Evolutionary conservation across 2,329 filamentous ascomycete genomes (phyloP).

Genomic region (Verticillium isaacii): DNA sequence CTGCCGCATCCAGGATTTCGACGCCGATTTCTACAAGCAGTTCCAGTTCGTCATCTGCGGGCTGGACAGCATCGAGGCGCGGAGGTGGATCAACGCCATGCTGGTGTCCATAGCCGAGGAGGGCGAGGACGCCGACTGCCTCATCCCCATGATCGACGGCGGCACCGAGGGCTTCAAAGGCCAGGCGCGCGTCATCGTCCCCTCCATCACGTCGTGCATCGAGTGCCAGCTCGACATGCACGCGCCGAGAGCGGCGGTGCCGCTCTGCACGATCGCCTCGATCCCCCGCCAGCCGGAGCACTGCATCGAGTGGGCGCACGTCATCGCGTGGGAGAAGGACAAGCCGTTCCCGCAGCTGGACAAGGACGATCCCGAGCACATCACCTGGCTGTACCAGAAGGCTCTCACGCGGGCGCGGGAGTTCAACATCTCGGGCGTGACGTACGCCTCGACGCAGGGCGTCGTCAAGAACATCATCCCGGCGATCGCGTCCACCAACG

Average conservation of each 20-base stretch:
- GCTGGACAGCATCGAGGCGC: constrained; percentile 91
- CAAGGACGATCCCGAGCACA: constrained; percentile 94
- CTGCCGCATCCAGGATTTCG: constrained; percentile 93
- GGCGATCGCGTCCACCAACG: constrained; percentile 95
- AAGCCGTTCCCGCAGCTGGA: constrained; percentile 81
- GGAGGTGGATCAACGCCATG: constrained; percentile 97
- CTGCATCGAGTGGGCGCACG: constrained; percentile 97
- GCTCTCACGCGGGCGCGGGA: constrained; percentile 76
- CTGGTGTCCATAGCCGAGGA: constrained; percentile 85
- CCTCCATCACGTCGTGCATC: constrained; percentile 90
- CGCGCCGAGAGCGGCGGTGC: constrained; percentile 92
- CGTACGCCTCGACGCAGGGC: constrained; percentile 92
- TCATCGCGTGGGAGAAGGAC: constrained; percentile 92
- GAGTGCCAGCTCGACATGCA: constrained; percentile 99
- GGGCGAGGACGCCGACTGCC: constrained; percentile 67
- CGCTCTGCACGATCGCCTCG: constrained; percentile 91
- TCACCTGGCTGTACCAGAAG: constrained; percentile 92
- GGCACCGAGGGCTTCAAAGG: constrained; percentile 99
- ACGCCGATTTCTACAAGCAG: constrained; percentile 94
- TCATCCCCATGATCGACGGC: constrained; percentile 94
- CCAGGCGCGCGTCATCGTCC: constrained; percentile 86
- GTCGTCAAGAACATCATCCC: constrained; percentile 99
- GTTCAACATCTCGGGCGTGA: constrained; percentile 88
- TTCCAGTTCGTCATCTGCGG: constrained; percentile 94
- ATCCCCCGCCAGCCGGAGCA: constrained; percentile 97